Evolutionary conservation across 352 stramenopile species (phyloP), one percentile per base, ranked within the genome.

Genomic region (Phytophthora capsici): DNA sequence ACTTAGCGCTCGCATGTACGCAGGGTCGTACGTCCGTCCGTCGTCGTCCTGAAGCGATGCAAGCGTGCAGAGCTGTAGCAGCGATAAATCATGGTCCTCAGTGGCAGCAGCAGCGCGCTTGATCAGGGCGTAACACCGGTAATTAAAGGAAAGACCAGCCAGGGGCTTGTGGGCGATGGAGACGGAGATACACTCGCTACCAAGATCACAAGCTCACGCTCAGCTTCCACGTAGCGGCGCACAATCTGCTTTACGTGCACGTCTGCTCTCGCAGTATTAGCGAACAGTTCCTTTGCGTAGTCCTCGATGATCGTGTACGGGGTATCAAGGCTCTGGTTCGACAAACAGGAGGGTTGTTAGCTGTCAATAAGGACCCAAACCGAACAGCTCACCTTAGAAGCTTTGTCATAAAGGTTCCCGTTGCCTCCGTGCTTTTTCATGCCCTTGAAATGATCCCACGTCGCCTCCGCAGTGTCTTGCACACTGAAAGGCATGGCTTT

Each of bases 91-190:
- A n/a, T 57, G 47, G 10, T 63, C 47, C 8, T 56, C 14, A 2
- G 46, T 60, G 28, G 51, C 49, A 4, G 51, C 54, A 2, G 48
- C 43, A 0, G 66, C 55, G 13, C 66, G 46, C 32, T 69, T 61
- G 57, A 67, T 69, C 36, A 88, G 45, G 17, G 85, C 76, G 63
- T 86, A 89, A n/a, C 79, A 79, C 7, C 78, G 66, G 22, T 88
- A 75, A 17, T 73, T 66, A 26, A 88, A 89, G 34, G 64, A 28
- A 73, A 69, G 60, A 8, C 68, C 36, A 7, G 57, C 55, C 17
- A 76, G 58, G 0, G 66, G 71, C 48, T 86, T 71, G 53, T 80
- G 63, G 17, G 69, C 63, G 63, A 89, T 84, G 44, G 77, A 78
- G 22, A 84, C 49, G 10, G 79, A 79, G 84, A 66, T 23, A 86